Evolutionary conservation across 2,329 filamentous ascomycete species (phyloP).

Genomic region (Ceratocystis eucalypticola): DNA sequence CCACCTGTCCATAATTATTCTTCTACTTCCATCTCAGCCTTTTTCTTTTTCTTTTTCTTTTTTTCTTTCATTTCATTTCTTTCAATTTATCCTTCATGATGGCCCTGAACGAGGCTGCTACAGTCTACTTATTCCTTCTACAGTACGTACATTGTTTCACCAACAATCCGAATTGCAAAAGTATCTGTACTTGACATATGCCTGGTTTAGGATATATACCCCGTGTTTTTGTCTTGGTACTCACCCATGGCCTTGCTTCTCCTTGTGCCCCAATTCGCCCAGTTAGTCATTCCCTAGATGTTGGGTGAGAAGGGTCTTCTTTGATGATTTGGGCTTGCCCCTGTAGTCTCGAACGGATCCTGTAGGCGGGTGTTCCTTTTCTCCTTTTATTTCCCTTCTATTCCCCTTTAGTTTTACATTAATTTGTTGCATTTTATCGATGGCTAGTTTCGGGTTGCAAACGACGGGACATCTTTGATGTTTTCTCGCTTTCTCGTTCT

Average conservation of each 20-base stretch:
- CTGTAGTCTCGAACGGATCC: neutral
- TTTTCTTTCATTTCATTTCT: neutral
- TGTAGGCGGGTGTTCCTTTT: neutral
- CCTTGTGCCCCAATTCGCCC: too few species aligned
- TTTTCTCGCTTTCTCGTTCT: neutral
- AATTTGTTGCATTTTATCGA: neutral
- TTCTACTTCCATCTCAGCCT: neutral
- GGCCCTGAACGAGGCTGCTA: neutral
- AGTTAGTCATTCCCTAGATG: neutral
- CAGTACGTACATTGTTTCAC: too few species aligned
- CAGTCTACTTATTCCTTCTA: neutral
- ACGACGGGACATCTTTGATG: neutral
- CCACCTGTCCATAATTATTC: neutral
- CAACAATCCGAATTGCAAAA: too few species aligned
- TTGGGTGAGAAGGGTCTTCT: neutral
- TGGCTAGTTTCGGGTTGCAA: neutral
- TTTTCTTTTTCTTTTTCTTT: neutral
- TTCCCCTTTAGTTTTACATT: constrained; percentile 1
- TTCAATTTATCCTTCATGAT: neutral
- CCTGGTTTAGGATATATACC: too few species aligned
- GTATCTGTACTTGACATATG: too few species aligned
- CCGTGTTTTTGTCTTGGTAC: too few species aligned
- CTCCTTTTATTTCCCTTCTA: constrained; percentile 7
- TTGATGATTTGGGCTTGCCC: neutral
- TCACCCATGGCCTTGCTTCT: too few species aligned